Evolutionary conservation across 1,139 yeast species (phyloP).

Genomic region (Taiozyma sp.): DNA sequence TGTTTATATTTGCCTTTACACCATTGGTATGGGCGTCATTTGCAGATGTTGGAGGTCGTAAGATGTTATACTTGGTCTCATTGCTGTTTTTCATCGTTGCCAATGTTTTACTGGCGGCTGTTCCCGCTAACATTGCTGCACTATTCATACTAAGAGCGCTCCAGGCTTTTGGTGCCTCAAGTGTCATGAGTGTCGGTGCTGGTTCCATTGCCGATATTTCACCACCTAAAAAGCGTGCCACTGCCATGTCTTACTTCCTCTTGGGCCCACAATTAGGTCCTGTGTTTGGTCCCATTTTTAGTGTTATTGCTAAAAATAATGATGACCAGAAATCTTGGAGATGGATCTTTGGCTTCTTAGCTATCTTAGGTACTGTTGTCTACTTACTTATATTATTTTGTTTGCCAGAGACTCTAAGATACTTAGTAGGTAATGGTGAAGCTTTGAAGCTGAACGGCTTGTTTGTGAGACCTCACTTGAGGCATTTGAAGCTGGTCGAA

Average conservation of each 20-base stretch:
- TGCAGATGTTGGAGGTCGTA: constrained; percentile 58
- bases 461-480: constrained; percentile 29
- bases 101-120: constrained; percentile 42
- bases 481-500: constrained; percentile 29
- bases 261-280: constrained; percentile 61
- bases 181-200: constrained; percentile 51
- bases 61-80: constrained; percentile 43
- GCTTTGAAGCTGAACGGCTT: constrained; percentile 16
- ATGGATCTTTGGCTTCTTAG: constrained; percentile 52
- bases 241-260: constrained; percentile 50
- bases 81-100: constrained; percentile 40
- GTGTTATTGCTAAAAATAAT: constrained; percentile 26
- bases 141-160: constrained; percentile 40
- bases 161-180: constrained; percentile 54
- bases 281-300: constrained; percentile 46
- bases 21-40: constrained; percentile 53
- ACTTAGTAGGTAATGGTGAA: constrained; percentile 51
- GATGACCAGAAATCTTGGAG: constrained; percentile 37
- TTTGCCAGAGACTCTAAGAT: constrained; percentile 52
- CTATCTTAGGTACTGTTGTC: constrained; percentile 39
- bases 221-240: constrained; percentile 44
- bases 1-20: constrained; percentile 51
- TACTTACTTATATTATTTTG: constrained; percentile 36
- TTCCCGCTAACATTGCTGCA: constrained; percentile 43
- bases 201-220: constrained; percentile 51